phyloP scores from a whole-genome alignment of 805 yeast genomes.

The Hanseniaspora valbyensis region DNA sequence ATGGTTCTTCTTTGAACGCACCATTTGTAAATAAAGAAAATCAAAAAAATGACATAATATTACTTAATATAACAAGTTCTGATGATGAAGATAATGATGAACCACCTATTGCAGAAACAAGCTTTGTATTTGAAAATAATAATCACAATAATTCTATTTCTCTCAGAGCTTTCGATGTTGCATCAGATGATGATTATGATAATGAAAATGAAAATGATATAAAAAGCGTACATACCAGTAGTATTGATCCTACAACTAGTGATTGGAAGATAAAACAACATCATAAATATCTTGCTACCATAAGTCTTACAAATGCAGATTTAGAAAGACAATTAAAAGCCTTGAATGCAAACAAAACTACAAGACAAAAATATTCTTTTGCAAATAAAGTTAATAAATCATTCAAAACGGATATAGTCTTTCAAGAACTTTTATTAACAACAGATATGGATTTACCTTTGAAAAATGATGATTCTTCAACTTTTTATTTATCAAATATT shows the following conservation, averaged over 20 bases:
- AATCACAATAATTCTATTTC: not conserved
- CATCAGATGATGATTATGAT: not conserved
- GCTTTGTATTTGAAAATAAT: not conserved
- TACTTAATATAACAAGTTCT: too few species aligned
- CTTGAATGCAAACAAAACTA: not conserved
- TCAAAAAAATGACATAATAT: too few species aligned
- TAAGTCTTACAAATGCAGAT: not conserved
- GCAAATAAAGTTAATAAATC: slow-evolving; percentile 4
- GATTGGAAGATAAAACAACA: slow-evolving; percentile 11
- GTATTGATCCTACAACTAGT: not conserved
- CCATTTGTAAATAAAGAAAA: not conserved
- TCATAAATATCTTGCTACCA: slow-evolving; percentile 3
- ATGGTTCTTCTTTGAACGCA: too few species aligned
- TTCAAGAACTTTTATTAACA: slow-evolving; percentile 1
- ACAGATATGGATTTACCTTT: slow-evolving; percentile 3
- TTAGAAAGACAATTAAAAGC: slow-evolving; percentile 1
- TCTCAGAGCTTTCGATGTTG: not conserved
- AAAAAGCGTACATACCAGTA: not conserved
- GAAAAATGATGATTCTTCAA: not conserved
- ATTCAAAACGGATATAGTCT: slow-evolving; percentile 11
- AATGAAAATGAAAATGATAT: too few species aligned
- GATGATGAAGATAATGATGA: too few species aligned
- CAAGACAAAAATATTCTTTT: slow-evolving; percentile 1
- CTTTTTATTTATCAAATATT: not conserved
- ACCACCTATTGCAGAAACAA: not conserved